phyloP scores from a whole-genome alignment of 768 basidiomycete genomes.

The Cystobasidium ongulense region DNA sequence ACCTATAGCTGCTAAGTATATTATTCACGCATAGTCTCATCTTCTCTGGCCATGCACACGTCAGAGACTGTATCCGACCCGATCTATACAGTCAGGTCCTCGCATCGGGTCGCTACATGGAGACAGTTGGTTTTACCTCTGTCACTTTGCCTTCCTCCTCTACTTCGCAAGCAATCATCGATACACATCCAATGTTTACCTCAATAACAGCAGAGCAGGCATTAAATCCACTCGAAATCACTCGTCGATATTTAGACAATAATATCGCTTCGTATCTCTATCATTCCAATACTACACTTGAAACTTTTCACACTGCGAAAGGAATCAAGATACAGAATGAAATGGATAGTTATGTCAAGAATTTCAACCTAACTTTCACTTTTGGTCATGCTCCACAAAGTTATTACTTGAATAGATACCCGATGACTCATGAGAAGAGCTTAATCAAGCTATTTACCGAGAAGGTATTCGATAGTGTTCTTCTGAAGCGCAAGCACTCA shows the following conservation, averaged over 20 bases:
- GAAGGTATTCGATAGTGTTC: conserved; percentile 47
- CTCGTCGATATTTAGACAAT: conserved; percentile 46
- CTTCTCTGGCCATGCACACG: conserved; percentile 57
- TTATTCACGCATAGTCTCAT: conserved; percentile 52
- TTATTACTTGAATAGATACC: conserved; percentile 59
- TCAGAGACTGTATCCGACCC: conserved; percentile 62
- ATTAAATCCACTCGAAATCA: conserved; percentile 45
- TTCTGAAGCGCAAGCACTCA: conserved; percentile 45
- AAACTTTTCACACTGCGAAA: conserved; percentile 56
- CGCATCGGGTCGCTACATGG: conserved; percentile 83
- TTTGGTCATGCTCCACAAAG: conserved; percentile 66
- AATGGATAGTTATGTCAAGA: conserved; percentile 52
- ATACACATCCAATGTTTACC: conserved; percentile 47
- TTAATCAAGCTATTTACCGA: conserved; percentile 43
- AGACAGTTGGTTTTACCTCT: conserved; percentile 80
- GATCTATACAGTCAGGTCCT: conserved; percentile 70
- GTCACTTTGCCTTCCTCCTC: background rate
- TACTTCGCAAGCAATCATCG: background rate
- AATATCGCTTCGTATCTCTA: conserved; percentile 49
- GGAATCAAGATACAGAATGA: conserved; percentile 56
- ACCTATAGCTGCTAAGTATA: background rate
- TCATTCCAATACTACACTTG: conserved; percentile 55
- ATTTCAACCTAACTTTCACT: conserved; percentile 57
- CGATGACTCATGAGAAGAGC: conserved; percentile 38
- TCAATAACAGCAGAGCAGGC: conserved; percentile 70